phyloP scores from a whole-genome alignment of 1,284 basidiomycete species.

The Hymenochaete sp. region DNA sequence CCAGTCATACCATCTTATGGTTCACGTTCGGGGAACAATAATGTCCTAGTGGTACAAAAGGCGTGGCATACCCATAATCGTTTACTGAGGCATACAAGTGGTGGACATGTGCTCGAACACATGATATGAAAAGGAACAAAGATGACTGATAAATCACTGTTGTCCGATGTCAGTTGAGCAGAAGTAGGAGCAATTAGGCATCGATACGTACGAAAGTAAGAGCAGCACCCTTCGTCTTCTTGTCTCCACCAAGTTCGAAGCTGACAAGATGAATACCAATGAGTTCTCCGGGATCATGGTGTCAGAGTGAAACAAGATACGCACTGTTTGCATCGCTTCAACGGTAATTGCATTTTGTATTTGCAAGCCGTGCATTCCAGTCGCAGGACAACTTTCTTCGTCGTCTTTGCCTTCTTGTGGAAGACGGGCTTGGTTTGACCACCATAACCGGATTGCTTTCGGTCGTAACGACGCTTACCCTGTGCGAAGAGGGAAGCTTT shows the following conservation, averaged over 20 bases:
- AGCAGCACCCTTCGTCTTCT: conserved; percentile 97
- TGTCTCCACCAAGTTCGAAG: conserved; percentile 99
- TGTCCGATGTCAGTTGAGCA: neutral
- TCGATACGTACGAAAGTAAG: conserved; percentile 73
- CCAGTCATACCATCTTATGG: too few species aligned
- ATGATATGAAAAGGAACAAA: neutral
- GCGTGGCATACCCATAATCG: conserved; percentile 7
- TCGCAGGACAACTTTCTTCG: conserved; percentile 98
- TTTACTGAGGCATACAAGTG: conserved; percentile 9
- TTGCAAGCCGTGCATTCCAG: conserved; percentile 98
- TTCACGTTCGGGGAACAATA: too few species aligned
- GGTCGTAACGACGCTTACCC: conserved; percentile 99
- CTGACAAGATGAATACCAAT: conserved; percentile 38
- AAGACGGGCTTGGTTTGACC: conserved; percentile 99
- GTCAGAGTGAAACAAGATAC: conserved; percentile 26
- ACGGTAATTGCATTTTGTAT: conserved; percentile 91
- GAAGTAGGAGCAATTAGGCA: conserved; percentile 3
- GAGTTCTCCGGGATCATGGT: conserved; percentile 2
- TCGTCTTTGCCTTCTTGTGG: conserved; percentile 99
- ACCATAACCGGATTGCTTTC: conserved; percentile 99
- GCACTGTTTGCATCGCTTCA: conserved; percentile 99
- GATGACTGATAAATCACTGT: conserved; percentile 13
- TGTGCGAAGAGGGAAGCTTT: conserved; percentile 95
- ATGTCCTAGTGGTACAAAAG: conserved; percentile 4
- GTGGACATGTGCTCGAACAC: conserved; percentile 1